These are phyloP conservation scores for Batrachochytrium dendrobatidis DNA, from an alignment of 371 early-diverging fungal genomes.

Conservation along the genomic window DNA sequence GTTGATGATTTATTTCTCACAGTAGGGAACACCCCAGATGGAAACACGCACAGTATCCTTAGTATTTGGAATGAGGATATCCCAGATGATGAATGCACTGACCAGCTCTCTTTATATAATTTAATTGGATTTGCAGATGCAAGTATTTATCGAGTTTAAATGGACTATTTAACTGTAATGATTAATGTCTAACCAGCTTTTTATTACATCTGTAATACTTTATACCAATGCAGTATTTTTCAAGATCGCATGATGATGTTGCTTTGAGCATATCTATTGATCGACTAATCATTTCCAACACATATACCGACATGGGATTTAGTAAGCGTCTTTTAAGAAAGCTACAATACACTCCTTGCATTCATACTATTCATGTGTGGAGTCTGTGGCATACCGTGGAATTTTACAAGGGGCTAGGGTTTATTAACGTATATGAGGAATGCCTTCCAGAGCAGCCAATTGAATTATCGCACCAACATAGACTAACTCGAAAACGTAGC, in stretches of 20 bases:
- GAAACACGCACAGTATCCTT: not conserved
- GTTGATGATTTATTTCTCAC: not conserved
- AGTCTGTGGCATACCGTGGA: constrained; percentile 22
- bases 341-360: constrained; percentile 17
- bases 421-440: constrained; percentile 11
- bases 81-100: not conserved
- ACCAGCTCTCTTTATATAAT: not conserved
- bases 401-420: constrained; percentile 21
- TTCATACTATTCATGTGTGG: constrained; percentile 24
- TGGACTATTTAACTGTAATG: too few relatives aligned
- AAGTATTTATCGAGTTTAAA: not conserved
- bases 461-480: not conserved
- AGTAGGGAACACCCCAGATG: not conserved
- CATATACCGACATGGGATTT: constrained; percentile 21
- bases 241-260: not conserved
- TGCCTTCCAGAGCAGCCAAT: too few relatives aligned
- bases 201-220: not conserved
- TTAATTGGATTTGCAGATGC: constrained; percentile 1
- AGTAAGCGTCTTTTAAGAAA: constrained; percentile 16
- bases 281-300: constrained; percentile 17
- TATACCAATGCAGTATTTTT: not conserved
- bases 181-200: not conserved
- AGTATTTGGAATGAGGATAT: not conserved
- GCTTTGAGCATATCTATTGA: constrained; percentile 11
- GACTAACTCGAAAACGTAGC: not conserved